phyloP scores from a whole-genome alignment of 306 rosid genomes.

The Trifolium repens region DNA sequence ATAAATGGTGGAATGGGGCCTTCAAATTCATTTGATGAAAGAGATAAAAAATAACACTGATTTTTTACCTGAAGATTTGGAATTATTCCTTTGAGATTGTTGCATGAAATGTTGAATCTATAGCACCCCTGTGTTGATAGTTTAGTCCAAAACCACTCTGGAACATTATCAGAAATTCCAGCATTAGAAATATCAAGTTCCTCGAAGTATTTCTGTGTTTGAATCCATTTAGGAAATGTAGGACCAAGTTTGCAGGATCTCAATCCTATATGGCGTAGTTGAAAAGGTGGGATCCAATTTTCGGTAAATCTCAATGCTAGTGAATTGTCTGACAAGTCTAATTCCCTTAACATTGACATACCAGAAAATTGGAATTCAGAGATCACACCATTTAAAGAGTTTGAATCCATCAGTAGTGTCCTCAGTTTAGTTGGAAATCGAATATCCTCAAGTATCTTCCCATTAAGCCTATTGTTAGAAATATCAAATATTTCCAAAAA shows the following conservation, averaged over 20 bases:
- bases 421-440: neutral
- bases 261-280: neutral
- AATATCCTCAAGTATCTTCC: neutral
- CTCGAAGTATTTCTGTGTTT: neutral
- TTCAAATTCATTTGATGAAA: constrained; percentile 1
- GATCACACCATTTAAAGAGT: neutral
- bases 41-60: neutral
- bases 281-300: neutral
- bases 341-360: neutral
- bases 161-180: neutral
- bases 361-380: neutral
- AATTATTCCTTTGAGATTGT: neutral
- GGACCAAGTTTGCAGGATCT: neutral
- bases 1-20: constrained; percentile 31
- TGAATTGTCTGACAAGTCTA: neutral
- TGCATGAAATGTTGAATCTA: neutral
- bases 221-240: neutral
- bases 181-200: neutral
- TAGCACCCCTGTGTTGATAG: neutral
- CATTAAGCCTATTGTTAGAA: neutral
- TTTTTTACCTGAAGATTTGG: neutral
- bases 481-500: neutral
- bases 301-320: neutral
- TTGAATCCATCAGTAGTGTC: neutral
- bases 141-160: neutral